These are phyloP conservation scores for Roridomyces roridus DNA, from an alignment of 768 basidiomycete species.

Conservation along the genomic window DNA sequence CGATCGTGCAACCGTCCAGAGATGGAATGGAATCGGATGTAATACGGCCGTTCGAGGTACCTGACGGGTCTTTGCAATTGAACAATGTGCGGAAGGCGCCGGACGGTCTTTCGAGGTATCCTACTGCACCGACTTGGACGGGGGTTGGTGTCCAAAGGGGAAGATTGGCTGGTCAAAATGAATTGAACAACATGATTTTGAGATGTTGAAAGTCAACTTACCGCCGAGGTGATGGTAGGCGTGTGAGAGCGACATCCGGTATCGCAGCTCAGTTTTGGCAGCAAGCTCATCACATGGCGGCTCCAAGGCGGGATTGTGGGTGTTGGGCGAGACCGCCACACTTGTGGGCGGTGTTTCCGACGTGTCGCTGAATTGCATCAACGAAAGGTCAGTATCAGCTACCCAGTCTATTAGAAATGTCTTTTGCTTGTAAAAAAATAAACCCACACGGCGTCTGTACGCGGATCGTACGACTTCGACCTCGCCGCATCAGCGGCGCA, in stretches of 20 bases:
- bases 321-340: too few species aligned
- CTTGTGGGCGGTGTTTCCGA: too few species aligned
- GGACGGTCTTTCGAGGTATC: slow-evolving; percentile 53
- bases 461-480: background rate
- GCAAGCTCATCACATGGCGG: slow-evolving; percentile 2
- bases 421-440: too few species aligned
- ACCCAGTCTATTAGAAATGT: too few species aligned
- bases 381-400: too few species aligned
- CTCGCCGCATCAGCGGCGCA: background rate
- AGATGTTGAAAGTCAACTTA: too few species aligned
- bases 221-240: slow-evolving; percentile 33
- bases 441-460: too few species aligned
- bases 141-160: slow-evolving; percentile 57
- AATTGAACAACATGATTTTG: background rate
- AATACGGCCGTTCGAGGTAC: slow-evolving; percentile 31
- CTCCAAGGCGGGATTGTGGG: slow-evolving; percentile 6
- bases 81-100: slow-evolving; percentile 59
- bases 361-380: too few species aligned
- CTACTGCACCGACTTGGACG: slow-evolving; percentile 56
- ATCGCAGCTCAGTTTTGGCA: slow-evolving; percentile 48
- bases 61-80: slow-evolving; percentile 47
- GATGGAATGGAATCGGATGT: background rate
- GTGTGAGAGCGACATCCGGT: slow-evolving; percentile 55
- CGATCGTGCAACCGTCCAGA: background rate
- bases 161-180: slow-evolving; percentile 35